These are phyloP conservation scores for Leccinum fibrillosum DNA, from an alignment of 768 basidiomycete genomes.

Conservation along the genomic window DNA sequence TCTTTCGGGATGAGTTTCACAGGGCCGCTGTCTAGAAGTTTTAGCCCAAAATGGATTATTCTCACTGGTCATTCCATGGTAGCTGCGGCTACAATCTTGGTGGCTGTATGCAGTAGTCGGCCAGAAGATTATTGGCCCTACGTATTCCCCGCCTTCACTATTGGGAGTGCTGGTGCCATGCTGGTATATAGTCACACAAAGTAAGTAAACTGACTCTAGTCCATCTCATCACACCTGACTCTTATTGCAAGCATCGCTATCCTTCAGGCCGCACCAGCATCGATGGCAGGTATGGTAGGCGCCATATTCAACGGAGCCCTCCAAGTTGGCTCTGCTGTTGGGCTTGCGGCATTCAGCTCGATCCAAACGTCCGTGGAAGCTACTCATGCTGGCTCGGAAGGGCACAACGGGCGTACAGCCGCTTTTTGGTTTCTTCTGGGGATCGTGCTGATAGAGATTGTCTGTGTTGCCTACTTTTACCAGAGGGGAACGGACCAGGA, in stretches of 20 bases:
- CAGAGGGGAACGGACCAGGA: constrained; percentile 13
- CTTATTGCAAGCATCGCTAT: constrained; percentile 42
- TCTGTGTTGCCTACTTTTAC: constrained; percentile 37
- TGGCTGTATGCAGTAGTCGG: constrained; percentile 40
- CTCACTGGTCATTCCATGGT: constrained; percentile 39
- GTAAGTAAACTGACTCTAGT: constrained; percentile 28
- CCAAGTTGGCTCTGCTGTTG: constrained; percentile 51
- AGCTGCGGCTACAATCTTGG: constrained; percentile 37
- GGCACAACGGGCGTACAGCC: constrained; percentile 41
- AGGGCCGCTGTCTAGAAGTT: constrained; percentile 35
- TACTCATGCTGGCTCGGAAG: constrained; percentile 27
- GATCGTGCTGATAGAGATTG: constrained; percentile 30
- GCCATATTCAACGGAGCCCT: constrained; percentile 55
- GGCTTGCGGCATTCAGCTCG: constrained; percentile 45
- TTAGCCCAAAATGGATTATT: constrained; percentile 45
- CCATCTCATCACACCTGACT: neutral
- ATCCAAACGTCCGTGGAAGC: constrained; percentile 45
- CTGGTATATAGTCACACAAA: constrained; percentile 47
- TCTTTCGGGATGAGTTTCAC: constrained; percentile 37
- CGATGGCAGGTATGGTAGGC: constrained; percentile 51
- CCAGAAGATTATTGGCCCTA: constrained; percentile 44
- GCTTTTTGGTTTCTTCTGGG: constrained; percentile 45
- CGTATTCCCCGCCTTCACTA: constrained; percentile 47
- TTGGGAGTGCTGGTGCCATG: constrained; percentile 47
- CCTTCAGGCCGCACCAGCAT: constrained; percentile 44